phyloP scores from a whole-genome alignment of 2,329 filamentous ascomycete genomes.

The Graphilbum fragrans region DNA sequence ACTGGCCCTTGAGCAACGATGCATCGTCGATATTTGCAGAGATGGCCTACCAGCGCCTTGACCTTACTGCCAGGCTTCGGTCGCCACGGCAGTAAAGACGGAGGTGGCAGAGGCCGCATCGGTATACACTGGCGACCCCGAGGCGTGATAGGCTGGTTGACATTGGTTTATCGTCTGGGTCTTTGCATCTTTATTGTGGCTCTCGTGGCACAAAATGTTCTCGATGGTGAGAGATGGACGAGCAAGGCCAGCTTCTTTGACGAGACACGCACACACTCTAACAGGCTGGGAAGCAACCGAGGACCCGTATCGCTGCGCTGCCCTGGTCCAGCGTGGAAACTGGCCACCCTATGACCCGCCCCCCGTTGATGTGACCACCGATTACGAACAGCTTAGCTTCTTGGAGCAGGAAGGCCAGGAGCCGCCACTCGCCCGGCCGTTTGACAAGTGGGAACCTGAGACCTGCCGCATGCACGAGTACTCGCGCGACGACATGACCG shows the following conservation, averaged over 20 bases:
- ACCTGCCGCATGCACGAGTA: constrained; percentile 49
- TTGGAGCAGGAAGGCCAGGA: constrained; percentile 7
- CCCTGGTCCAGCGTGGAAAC: constrained; percentile 35
- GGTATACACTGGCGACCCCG: too few species aligned
- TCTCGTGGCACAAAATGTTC: not conserved
- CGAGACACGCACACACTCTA: not conserved
- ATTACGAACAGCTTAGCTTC: constrained; percentile 5
- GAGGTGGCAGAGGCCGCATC: too few species aligned
- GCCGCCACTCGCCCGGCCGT: constrained; percentile 14
- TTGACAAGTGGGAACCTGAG: constrained; percentile 44
- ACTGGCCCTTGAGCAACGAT: too few species aligned
- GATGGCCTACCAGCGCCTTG: too few species aligned
- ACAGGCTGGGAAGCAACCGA: not conserved
- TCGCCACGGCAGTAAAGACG: too few species aligned
- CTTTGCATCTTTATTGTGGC: not conserved
- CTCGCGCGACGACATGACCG: constrained; percentile 33
- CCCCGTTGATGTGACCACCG: not conserved
- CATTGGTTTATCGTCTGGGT: not conserved
- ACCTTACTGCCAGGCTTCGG: too few species aligned
- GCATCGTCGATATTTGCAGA: too few species aligned
- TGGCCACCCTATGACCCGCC: constrained; percentile 28
- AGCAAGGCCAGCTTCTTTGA: not conserved
- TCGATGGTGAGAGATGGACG: not conserved
- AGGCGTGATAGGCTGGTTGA: too few species aligned
- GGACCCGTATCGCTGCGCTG: constrained; percentile 42